phyloP scores from a whole-genome alignment of 768 basidiomycete genomes.

The Tricholoma furcatifolium region DNA sequence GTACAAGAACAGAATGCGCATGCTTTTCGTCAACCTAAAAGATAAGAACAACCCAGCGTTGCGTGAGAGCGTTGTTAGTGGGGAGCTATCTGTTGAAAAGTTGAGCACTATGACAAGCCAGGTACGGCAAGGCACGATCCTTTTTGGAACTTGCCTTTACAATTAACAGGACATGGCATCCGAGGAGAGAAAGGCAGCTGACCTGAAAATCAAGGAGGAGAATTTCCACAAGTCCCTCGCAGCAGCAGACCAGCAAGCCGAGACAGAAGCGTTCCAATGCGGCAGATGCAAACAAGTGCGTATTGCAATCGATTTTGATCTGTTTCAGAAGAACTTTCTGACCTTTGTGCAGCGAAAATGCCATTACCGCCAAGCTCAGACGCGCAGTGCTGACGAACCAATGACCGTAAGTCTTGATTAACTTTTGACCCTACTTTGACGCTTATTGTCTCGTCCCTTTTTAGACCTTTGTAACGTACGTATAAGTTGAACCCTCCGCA shows the following conservation, averaged over 20 bases:
- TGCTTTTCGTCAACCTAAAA: conserved; percentile 90
- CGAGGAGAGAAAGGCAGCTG: conserved; percentile 83
- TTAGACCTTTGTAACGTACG: conserved; percentile 87
- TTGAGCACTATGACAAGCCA: conserved; percentile 82
- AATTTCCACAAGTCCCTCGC: conserved; percentile 91
- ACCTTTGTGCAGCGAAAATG: conserved; percentile 63
- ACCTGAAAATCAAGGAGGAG: conserved; percentile 76
- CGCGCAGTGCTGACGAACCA: conserved; percentile 95
- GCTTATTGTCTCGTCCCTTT: conserved; percentile 1
- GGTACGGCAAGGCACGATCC: conserved; percentile 38
- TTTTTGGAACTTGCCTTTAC: not conserved
- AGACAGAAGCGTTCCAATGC: conserved; percentile 98
- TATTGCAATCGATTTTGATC: not conserved
- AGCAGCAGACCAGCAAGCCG: conserved; percentile 86
- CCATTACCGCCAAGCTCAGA: conserved; percentile 94
- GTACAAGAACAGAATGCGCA: conserved; percentile 83
- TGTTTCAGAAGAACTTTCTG: not conserved
- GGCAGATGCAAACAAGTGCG: conserved; percentile 85
- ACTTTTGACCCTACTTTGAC: not conserved
- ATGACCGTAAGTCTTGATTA: conserved; percentile 74
- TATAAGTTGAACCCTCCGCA: not conserved
- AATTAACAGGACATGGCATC: conserved; percentile 87
- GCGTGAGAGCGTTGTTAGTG: conserved; percentile 82
- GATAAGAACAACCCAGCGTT: conserved; percentile 91
- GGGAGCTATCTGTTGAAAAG: conserved; percentile 66